A percentile compares a stretch with the other conserved stretches of the same genome.
Evolutionary conservation across 352 stramenopile species (phyloP).

Genomic region (Pythium rhizo-oryzae): DNA sequence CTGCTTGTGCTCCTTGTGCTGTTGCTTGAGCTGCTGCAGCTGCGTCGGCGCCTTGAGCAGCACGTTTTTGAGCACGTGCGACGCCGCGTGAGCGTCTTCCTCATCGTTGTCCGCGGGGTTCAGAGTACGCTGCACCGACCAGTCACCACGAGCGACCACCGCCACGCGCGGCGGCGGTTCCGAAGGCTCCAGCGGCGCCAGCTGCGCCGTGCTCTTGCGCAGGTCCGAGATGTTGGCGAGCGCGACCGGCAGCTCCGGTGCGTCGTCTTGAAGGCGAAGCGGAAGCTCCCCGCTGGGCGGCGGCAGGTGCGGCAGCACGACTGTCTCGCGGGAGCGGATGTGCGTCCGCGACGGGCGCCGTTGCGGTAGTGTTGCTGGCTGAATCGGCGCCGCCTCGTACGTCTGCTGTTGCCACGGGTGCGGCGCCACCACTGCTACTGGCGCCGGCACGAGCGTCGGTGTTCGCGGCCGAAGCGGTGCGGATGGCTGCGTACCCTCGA

Average conservation of each 20-base stretch:
- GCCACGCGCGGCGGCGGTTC: background rate
- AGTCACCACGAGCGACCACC: too few relatives aligned
- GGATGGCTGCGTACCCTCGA: background rate
- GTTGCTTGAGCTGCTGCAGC: slow-evolving; percentile 31
- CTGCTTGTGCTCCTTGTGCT: slow-evolving; percentile 14
- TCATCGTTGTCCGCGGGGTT: background rate
- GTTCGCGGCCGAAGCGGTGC: background rate
- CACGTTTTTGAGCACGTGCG: slow-evolving; percentile 13
- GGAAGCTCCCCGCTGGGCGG: background rate
- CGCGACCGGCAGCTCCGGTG: slow-evolving; percentile 3
- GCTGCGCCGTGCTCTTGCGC: slow-evolving; percentile 18
- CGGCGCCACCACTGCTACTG: background rate
- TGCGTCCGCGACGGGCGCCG: background rate
- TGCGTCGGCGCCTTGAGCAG: slow-evolving; percentile 24
- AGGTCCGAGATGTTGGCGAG: slow-evolving; percentile 22
- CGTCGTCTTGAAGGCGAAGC: slow-evolving; percentile 3
- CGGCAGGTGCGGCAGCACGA: slow-evolving; percentile 7
- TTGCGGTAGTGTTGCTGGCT: background rate
- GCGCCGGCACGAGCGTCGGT: slow-evolving; percentile 2
- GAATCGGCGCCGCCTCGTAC: too few relatives aligned
- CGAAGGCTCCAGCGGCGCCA: slow-evolving; percentile 11
- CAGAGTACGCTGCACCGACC: background rate
- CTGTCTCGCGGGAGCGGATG: slow-evolving; percentile 17
- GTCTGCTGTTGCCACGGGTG: too few relatives aligned
- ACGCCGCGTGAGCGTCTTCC: slow-evolving; percentile 9